Conservation (phyloP, 2,329 filamentous ascomycete species). For the Didymella keratinophila region DNA sequence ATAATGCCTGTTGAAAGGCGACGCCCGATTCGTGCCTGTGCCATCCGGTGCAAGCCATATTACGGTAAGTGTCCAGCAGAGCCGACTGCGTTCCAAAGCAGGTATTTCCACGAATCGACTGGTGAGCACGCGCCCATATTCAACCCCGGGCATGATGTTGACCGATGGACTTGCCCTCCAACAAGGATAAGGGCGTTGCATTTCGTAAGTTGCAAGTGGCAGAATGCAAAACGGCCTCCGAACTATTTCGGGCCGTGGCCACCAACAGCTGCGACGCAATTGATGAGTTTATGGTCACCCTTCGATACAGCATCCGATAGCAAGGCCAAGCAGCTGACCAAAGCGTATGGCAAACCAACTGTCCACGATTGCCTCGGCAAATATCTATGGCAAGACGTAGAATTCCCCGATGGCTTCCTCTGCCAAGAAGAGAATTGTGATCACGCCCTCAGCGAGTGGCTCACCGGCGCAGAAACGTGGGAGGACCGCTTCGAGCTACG, state of each 20-base stretch:
- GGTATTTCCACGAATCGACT: neutral
- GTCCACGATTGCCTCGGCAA: conserved; percentile 11
- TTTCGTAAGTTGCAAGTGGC: conserved; percentile 4
- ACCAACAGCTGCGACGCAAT: conserved; percentile 1
- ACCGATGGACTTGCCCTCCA: neutral
- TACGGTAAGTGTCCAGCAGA: conserved; percentile 2
- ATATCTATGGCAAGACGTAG: conserved; percentile 14
- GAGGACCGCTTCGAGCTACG: conserved; percentile 6
- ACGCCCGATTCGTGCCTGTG: neutral
- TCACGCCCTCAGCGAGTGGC: conserved; percentile 20
- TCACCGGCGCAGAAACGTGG: neutral
- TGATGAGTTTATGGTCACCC: conserved; percentile 2
- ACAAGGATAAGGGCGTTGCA: neutral
- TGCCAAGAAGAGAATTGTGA: conserved; percentile 5
- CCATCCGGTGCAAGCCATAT: neutral
- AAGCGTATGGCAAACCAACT: neutral
- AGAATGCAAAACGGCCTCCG: neutral
- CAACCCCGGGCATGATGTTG: neutral
- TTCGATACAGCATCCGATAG: neutral
- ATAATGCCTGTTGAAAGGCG: neutral
- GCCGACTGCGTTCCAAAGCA: neutral
- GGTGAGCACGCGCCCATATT: neutral
- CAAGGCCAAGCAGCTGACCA: neutral
- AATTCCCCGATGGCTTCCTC: neutral
- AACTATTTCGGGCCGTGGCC: conserved; percentile 9